These are phyloP conservation scores for Amniculicola lignicola DNA, from an alignment of 495 filamentous ascomycete genomes.

Conservation along the genomic window DNA sequence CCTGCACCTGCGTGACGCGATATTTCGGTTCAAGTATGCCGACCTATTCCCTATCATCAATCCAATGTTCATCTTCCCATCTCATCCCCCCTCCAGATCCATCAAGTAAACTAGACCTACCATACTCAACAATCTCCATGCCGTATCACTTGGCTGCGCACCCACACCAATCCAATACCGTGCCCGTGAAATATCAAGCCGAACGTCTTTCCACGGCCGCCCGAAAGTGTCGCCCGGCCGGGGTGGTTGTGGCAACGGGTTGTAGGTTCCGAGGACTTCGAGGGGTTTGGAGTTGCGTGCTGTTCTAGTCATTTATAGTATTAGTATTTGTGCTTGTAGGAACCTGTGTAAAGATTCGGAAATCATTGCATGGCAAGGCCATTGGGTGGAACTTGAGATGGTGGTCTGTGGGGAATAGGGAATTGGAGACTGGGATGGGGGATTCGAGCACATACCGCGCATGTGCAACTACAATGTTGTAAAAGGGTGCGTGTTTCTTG, in stretches of 20 bases:
- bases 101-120: slow-evolving; percentile 50
- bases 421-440: slow-evolving; percentile 4
- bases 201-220: slow-evolving; percentile 80
- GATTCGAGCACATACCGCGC: slow-evolving; percentile 70
- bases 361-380: too few species aligned
- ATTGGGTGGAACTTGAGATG: too few species aligned
- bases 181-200: slow-evolving; percentile 73
- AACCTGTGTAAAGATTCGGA: too few species aligned
- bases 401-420: too few species aligned
- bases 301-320: too few species aligned
- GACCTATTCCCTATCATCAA: slow-evolving; percentile 38
- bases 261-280: slow-evolving; percentile 92
- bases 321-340: too few species aligned
- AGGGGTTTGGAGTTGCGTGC: slow-evolving; percentile 82
- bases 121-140: slow-evolving; percentile 81
- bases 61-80: background rate
- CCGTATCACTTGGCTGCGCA: slow-evolving; percentile 85
- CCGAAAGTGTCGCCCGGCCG: slow-evolving; percentile 64
- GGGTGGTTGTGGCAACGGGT: slow-evolving; percentile 77
- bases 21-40: slow-evolving; percentile 52
- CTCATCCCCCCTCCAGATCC: background rate
- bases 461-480: slow-evolving; percentile 95
- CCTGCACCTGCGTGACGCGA: slow-evolving; percentile 12
- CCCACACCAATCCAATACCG: slow-evolving; percentile 97
- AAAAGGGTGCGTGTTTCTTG: slow-evolving; percentile 77